A percentile compares a stretch with the other conserved stretches of the same genome.
phyloP scores from a whole-genome alignment of 2,329 filamentous ascomycete species.

The Hawksworthiomyces lignivorus region DNA sequence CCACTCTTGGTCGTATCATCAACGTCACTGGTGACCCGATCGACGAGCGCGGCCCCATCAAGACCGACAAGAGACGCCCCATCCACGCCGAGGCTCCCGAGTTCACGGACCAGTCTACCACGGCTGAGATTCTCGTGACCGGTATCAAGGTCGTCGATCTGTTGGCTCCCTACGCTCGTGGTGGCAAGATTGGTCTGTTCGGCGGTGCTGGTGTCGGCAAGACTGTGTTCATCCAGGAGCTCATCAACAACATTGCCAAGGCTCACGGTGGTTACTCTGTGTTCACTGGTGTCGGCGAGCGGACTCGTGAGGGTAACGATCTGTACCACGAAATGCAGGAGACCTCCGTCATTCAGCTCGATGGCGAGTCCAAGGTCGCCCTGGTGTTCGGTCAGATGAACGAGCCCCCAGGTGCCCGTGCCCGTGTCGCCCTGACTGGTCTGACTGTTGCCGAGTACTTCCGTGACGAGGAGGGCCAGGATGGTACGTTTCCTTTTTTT shows the following conservation, averaged over 20 bases:
- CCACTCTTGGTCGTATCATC: constrained; percentile 96
- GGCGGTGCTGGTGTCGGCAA: constrained; percentile 99
- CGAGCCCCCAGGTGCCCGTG: constrained; percentile 98
- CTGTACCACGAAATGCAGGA: constrained; percentile 99
- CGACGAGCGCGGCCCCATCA: constrained; percentile 98
- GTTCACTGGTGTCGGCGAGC: constrained; percentile 99
- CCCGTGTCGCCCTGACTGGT: constrained; percentile 97
- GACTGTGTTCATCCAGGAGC: constrained; percentile 99
- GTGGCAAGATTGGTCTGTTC: constrained; percentile 99
- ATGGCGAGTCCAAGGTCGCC: constrained; percentile 98
- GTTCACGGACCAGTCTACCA: constrained; percentile 94
- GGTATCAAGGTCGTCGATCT: constrained; percentile 99
- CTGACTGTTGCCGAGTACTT: constrained; percentile 77
- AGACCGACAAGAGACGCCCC: constrained; percentile 75
- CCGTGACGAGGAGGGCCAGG: constrained; percentile 68
- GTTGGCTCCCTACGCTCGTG: constrained; percentile 97
- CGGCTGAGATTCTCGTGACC: constrained; percentile 92
- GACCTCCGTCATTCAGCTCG: constrained; percentile 98
- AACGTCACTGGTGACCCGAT: constrained; percentile 99
- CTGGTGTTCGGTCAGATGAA: constrained; percentile 99
- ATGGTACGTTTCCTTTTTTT: constrained; percentile 51
- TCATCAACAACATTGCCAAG: constrained; percentile 99
- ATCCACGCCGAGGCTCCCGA: constrained; percentile 91
- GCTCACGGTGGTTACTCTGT: constrained; percentile 99
- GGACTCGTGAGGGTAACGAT: constrained; percentile 99